These are phyloP conservation scores for Penicillium concentricum DNA, from an alignment of 2,329 filamentous ascomycete genomes.

Conservation along the genomic window DNA sequence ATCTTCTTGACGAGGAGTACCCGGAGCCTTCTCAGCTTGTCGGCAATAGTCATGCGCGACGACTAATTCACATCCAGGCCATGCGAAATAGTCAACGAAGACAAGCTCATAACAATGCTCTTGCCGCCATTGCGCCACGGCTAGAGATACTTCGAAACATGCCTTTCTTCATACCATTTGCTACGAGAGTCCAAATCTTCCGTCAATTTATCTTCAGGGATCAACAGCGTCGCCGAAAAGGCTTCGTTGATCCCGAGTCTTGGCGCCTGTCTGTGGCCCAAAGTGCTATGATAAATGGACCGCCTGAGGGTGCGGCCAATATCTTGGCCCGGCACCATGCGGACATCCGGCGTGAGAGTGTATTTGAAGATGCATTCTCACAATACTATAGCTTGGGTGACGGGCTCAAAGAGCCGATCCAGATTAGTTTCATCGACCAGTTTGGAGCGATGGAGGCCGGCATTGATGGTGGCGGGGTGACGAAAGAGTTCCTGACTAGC, in stretches of 20 bases:
- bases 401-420: constrained; percentile 87
- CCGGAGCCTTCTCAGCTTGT: constrained; percentile 44
- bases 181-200: constrained; percentile 87
- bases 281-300: constrained; percentile 41
- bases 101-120: constrained; percentile 65
- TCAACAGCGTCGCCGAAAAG: constrained; percentile 68
- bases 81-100: constrained; percentile 65
- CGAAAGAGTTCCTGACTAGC: constrained; percentile 92
- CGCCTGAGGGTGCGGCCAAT: constrained; percentile 36
- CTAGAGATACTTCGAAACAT: constrained; percentile 91
- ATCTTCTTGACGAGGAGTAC: constrained; percentile 40
- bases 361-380: constrained; percentile 83
- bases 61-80: constrained; percentile 62
- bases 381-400: constrained; percentile 80
- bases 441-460: constrained; percentile 86
- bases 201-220: constrained; percentile 87
- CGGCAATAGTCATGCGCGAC: constrained; percentile 61
- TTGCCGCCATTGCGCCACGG: constrained; percentile 79
- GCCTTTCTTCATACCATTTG: constrained; percentile 94
- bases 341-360: constrained; percentile 70
- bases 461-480: constrained; percentile 95
- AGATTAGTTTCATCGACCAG: constrained; percentile 92
- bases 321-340: constrained; percentile 65
- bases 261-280: constrained; percentile 66
- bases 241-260: constrained; percentile 68